These are phyloP conservation scores for Deuterostichococcus epilithicus DNA, from an alignment of 139 green algal genomes.

Conservation along the genomic window DNA sequence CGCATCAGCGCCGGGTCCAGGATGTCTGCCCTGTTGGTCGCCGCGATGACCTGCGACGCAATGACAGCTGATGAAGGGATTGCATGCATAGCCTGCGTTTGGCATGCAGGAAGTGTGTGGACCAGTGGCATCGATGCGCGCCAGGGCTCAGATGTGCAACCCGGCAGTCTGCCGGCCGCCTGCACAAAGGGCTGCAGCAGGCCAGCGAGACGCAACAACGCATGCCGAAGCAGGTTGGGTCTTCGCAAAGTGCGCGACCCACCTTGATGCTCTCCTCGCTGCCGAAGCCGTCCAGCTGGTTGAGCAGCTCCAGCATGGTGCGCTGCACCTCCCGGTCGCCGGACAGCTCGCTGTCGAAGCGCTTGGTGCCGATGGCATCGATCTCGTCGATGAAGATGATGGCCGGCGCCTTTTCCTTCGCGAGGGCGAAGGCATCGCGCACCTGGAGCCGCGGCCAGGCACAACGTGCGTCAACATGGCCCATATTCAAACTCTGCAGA, in stretches of 20 bases:
- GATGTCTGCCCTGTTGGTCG: slow-evolving; percentile 98
- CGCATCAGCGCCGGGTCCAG: slow-evolving; percentile 97
- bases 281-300: slow-evolving; percentile 95
- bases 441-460: background rate
- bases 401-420: slow-evolving; percentile 96
- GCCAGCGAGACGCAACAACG: no score
- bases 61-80: no score
- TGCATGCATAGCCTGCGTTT: no score
- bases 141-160: no score
- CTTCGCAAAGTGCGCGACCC: no score
- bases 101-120: no score
- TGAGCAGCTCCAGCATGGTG: slow-evolving; percentile 98
- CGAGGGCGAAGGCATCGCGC: slow-evolving; percentile 93
- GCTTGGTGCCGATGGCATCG: slow-evolving; percentile 91
- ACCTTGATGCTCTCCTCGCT: slow-evolving; percentile 86
- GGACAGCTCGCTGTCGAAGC: slow-evolving; percentile 90
- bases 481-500: no score
- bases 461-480: no score
- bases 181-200: no score
- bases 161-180: no score
- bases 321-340: slow-evolving; percentile 97
- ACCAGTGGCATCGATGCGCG: no score
- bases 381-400: slow-evolving; percentile 99
- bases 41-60: slow-evolving; percentile 81
- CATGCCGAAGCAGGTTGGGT: no score